Evolutionary conservation across 1,284 basidiomycete genomes (phyloP), one percentile per base, ranked within the genome.

Genomic region (Vanrija sp.): DNA sequence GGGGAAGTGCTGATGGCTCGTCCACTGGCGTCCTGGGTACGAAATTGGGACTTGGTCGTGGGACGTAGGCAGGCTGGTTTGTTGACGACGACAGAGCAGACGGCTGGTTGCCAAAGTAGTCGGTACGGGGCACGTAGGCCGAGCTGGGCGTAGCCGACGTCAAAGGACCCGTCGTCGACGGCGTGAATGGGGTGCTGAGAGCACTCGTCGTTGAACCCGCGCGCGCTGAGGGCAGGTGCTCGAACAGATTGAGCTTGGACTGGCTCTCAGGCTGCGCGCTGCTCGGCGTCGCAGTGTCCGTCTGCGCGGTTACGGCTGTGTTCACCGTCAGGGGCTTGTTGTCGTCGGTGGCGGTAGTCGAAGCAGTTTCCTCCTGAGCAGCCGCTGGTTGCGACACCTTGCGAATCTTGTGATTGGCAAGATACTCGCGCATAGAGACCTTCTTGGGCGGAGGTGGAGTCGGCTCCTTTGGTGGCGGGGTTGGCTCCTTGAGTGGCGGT

Each of bases 381-480:
- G 52, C 25, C 2, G 61, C 48, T 14, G 49, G 49, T 42, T 62
- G 52, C 4, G 59, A 55, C 21, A 68, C 63, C 55, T 69, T 71
- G 53, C 66, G 60, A 38, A 71, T 65, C 61, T 68, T 71, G 52
- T 67, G 62, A 21, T 46, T 68, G 45, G 68, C 69, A 38, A 74
- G 55, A 49, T 71, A 74, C 39, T 74, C 72, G 18, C 62, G 57
- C n/a, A 73, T 54, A 3, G 66, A 65, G 8, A 73, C 65, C 54
- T 71, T 71, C 64, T 71, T 71, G 19, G 65, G 65, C 40, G 66
- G 67, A 21, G 63, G 63, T 16, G 52, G 63, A 16, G 55, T 63
- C 42, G 49, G 61, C 49, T 58, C 66, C 58, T 51, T 66, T 26
- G 26, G 42, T 52, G 61, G 65, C 56, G 58, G 60, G 40, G 57